These are phyloP conservation scores for Colletotrichum sp. DNA, from an alignment of 2,329 filamentous ascomycete genomes.

Conservation along the genomic window DNA sequence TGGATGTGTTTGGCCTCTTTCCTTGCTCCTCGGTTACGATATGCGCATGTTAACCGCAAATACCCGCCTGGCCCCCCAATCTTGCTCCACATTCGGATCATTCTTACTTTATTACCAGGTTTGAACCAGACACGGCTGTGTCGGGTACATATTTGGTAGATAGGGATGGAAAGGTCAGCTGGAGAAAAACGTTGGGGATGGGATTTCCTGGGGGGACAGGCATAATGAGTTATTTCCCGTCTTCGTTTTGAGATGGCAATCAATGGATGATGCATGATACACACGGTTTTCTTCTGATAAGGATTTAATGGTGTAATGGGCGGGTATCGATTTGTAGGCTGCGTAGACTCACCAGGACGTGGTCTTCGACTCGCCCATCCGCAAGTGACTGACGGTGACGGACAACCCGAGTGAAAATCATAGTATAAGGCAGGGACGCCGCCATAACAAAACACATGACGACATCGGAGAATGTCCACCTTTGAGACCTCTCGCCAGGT, in stretches of 20 bases:
- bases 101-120: constrained; percentile 25
- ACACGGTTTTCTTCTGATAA: constrained; percentile 5
- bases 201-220: constrained; percentile 26
- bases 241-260: constrained; percentile 35
- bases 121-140: constrained; percentile 3
- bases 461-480: background rate
- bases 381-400: background rate
- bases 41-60: constrained; percentile 48
- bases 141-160: constrained; percentile 11
- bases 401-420: background rate
- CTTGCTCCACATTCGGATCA: constrained; percentile 21
- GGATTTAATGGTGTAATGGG: constrained; percentile 16
- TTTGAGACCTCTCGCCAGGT: background rate
- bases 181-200: background rate
- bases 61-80: constrained; percentile 40
- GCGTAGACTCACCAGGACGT: background rate
- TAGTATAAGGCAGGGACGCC: background rate
- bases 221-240: constrained; percentile 36
- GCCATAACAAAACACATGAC: background rate
- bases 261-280: constrained; percentile 20
- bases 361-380: background rate
- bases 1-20: background rate
- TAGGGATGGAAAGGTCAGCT: background rate
- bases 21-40: constrained; percentile 18
- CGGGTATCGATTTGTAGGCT: background rate